These are phyloP conservation scores for Ambrosiella beaveri DNA, from an alignment of 2,329 filamentous ascomycete species.

Conservation along the genomic window DNA sequence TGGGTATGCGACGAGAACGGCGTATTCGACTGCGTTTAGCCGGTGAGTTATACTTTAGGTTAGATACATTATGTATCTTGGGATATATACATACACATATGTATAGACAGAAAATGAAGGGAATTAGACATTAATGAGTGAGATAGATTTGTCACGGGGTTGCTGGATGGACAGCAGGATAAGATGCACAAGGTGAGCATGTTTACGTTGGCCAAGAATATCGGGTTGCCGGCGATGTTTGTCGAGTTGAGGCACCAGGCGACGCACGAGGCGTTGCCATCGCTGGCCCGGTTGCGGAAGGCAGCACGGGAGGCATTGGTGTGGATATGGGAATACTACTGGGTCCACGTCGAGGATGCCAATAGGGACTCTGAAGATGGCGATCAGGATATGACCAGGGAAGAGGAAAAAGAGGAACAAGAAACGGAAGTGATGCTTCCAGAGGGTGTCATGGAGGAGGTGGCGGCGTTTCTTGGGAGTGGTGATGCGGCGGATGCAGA, in stretches of 20 bases:
- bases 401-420: not conserved
- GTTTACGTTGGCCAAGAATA: constrained; percentile 51
- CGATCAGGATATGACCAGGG: not conserved
- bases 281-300: constrained; percentile 51
- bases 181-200: constrained; percentile 52
- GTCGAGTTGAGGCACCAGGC: constrained; percentile 81
- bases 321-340: constrained; percentile 88
- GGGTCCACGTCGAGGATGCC: constrained; percentile 33
- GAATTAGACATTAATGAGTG: not conserved
- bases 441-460: not conserved
- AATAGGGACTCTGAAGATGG: not conserved
- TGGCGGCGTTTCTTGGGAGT: not conserved
- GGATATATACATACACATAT: not conserved
- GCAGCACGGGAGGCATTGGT: constrained; percentile 52
- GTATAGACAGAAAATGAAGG: not conserved
- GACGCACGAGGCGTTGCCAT: constrained; percentile 75
- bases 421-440: not conserved
- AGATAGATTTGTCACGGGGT: constrained; percentile 58
- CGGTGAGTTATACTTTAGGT: constrained; percentile 31
- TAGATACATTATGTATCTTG: not conserved
- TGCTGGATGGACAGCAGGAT: constrained; percentile 57
- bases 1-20: constrained; percentile 45
- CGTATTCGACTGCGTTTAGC: constrained; percentile 60
- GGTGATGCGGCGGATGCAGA: constrained; percentile 15
- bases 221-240: constrained; percentile 58